Conservation (phyloP, 305 asterid genomes). For the Fraxinus latifolia region DNA sequence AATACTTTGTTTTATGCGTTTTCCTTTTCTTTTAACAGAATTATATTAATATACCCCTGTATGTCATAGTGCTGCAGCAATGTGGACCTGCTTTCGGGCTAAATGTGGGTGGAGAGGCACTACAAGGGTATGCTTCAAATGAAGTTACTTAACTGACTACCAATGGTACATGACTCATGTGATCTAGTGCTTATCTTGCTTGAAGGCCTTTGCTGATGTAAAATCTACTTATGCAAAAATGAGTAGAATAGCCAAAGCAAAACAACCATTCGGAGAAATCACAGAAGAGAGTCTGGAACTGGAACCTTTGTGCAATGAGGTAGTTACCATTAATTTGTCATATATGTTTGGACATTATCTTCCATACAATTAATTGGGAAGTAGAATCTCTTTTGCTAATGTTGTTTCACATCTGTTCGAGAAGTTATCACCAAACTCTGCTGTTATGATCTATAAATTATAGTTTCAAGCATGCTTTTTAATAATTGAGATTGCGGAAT, state of each 20-base stretch:
- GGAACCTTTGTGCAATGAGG: constrained; percentile 76
- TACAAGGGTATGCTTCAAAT: constrained; percentile 51
- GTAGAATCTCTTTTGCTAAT: not conserved
- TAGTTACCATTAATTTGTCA: constrained; percentile 25
- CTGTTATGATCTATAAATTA: not conserved
- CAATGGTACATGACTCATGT: constrained; percentile 15
- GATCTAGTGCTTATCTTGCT: constrained; percentile 17
- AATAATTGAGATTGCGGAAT: not conserved
- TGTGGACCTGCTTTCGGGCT: constrained; percentile 80
- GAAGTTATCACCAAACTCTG: not conserved
- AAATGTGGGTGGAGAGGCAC: constrained; percentile 88
- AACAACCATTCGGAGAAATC: constrained; percentile 46
- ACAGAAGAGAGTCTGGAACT: constrained; percentile 57
- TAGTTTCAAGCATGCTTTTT: not conserved
- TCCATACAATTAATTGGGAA: not conserved
- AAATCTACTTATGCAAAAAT: constrained; percentile 42
- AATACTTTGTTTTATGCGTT: constrained; percentile 6
- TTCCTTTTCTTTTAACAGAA: constrained; percentile 10
- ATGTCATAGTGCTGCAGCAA: constrained; percentile 57
- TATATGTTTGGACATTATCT: not conserved
- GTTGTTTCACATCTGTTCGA: not conserved
- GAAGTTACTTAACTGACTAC: constrained; percentile 4
- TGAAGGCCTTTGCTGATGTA: constrained; percentile 60
- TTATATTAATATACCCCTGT: constrained; percentile 26
- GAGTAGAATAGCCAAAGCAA: constrained; percentile 35